Base-by-base conservation (phyloP, 75 land plant species). In the Pinus taeda region DNA sequence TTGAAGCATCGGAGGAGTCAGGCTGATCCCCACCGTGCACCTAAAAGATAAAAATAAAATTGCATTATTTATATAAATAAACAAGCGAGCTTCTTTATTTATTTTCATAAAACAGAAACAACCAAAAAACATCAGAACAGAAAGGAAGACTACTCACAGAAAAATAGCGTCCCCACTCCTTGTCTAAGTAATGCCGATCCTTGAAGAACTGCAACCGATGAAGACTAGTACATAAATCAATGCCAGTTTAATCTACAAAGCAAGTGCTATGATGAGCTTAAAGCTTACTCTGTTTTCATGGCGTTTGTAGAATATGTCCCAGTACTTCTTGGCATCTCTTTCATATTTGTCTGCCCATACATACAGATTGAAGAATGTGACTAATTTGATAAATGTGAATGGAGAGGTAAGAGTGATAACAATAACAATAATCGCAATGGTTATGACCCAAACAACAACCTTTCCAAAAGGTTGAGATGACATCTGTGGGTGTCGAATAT, bases 131-230 rank as follows among this genome's bases (percentile, higher is more conserved):
- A 49, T 49, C 55, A 9, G 12, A 49, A 49, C 55, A 49, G 55
- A 49, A 59, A 11, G 21, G 22, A 17, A 22, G 24, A 14, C 17
- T 57, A 79, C 86, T 77, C 42, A 91, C 91, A 80, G 79, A 74
- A 73, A 97, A 95, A 75, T 92, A 88, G 72, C 22, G 76, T 13
- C 98, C 99, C 99, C 99, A 97, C 81, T 97, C 99, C 83, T 97
- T 97, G 79, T 97, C 97, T 76, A 97, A 79, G 86, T 97, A 97
- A 72, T 97, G 99, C 45, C 99, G 91, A 74, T 97, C 99, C 84
- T 97, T 97, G 77, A 97, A 97, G 79, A 97, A 97, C 99, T 96
- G 84, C 57, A 82, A 74, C 60, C 57, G 39, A 49, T 20, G 22
- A 60, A 13, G 39, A 7, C 15, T 53, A 20, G 57, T 0, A 74